A percentile compares a stretch with the other conserved stretches of the same genome.
Conservation (phyloP, 192 early-diverging fungal genomes). For the Backusella liffmaniae region DNA sequence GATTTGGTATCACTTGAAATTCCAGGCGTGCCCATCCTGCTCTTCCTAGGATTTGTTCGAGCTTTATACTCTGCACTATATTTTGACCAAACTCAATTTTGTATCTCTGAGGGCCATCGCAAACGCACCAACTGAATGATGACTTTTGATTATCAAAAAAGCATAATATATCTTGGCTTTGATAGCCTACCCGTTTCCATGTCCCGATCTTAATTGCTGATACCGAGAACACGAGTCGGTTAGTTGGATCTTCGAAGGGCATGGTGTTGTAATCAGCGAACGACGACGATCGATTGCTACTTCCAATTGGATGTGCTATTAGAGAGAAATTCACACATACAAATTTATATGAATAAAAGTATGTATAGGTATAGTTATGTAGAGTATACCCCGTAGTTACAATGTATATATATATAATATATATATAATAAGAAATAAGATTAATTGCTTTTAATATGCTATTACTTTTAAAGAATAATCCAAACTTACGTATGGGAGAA, state of each 20-base stretch:
- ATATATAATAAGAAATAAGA: background rate
- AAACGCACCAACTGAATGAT: constrained; percentile 59
- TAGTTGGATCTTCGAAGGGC: background rate
- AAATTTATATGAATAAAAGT: background rate
- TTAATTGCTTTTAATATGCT: background rate
- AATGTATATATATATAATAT: background rate
- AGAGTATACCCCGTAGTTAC: background rate
- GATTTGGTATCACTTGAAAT: constrained; percentile 26
- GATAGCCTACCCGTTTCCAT: constrained; percentile 60
- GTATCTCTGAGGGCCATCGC: constrained; percentile 48
- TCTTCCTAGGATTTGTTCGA: constrained; percentile 36
- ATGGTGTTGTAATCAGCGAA: background rate
- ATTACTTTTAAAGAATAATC: background rate
- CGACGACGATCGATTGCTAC: background rate
- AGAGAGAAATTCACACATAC: background rate
- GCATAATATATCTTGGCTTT: constrained; percentile 49
- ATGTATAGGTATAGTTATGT: background rate
- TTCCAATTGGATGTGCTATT: background rate
- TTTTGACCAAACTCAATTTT: constrained; percentile 45
- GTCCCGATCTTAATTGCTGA: constrained; percentile 62
- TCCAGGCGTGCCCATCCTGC: constrained; percentile 34
- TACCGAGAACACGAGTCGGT: constrained; percentile 27
- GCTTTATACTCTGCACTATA: constrained; percentile 48
- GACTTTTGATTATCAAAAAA: constrained; percentile 45
- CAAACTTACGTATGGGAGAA: background rate